A percentile compares a stretch with the other conserved stretches of the same genome.
Evolutionary conservation across 805 yeast genomes (phyloP).

Genomic region (Zygoascus ofunaensis): DNA sequence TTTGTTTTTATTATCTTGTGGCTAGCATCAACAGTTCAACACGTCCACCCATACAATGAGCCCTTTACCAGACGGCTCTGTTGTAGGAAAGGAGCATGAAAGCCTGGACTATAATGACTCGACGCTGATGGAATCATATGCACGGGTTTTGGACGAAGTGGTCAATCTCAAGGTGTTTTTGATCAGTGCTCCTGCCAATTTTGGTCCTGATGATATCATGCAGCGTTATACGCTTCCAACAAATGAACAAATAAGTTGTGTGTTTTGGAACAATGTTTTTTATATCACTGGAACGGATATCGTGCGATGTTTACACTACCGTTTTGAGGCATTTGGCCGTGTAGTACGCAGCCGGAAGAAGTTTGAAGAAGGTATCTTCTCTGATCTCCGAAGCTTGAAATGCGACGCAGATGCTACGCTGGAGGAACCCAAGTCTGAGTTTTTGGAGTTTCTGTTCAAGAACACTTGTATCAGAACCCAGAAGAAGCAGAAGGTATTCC

Average conservation of each 20-base stretch:
- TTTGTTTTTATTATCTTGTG: too few species aligned
- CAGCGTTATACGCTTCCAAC: constrained; percentile 76
- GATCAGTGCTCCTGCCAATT: constrained; percentile 89
- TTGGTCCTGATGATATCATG: constrained; percentile 83
- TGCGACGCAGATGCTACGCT: constrained; percentile 74
- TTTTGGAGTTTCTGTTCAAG: constrained; percentile 73
- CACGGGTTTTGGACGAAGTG: constrained; percentile 23
- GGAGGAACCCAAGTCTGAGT: constrained; percentile 79
- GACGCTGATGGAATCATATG: constrained; percentile 11
- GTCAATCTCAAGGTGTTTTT: constrained; percentile 40
- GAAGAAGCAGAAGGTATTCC: constrained; percentile 92
- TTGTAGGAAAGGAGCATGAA: too few species aligned
- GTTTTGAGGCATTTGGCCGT: constrained; percentile 85
- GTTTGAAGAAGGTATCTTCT: constrained; percentile 93
- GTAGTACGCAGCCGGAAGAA: constrained; percentile 77
- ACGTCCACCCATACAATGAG: too few species aligned
- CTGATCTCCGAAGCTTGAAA: constrained; percentile 79
- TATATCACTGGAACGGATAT: constrained; percentile 95
- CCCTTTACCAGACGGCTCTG: too few species aligned
- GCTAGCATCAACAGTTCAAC: too few species aligned
- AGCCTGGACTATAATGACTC: constrained; percentile 2
- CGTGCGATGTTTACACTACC: constrained; percentile 80
- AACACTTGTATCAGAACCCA: constrained; percentile 87
- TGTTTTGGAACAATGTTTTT: constrained; percentile 82
- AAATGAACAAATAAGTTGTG: constrained; percentile 91